Evolutionary conservation across 768 basidiomycete genomes (phyloP).

Genomic region (Leccinum variicolor): DNA sequence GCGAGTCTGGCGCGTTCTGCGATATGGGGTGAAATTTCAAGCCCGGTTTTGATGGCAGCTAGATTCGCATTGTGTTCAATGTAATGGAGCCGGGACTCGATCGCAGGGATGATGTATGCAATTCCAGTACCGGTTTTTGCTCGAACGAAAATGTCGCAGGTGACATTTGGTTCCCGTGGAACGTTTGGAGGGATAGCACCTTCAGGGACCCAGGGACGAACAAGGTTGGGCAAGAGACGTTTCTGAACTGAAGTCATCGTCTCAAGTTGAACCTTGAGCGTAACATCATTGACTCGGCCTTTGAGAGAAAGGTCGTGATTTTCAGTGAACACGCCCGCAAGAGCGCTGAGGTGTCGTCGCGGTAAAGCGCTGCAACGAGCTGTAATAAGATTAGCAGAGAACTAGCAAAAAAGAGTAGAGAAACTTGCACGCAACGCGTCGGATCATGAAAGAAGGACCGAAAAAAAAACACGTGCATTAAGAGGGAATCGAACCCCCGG

Average conservation of each 20-base stretch:
- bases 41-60: conserved; percentile 41
- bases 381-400: conserved; percentile 1
- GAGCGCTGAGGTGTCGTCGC: conserved; percentile 7
- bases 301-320: conserved; percentile 26
- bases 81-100: conserved; percentile 68
- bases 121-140: conserved; percentile 90
- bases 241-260: conserved; percentile 83
- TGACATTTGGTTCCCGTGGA: conserved; percentile 1
- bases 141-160: conserved; percentile 78
- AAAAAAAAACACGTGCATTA: conserved; percentile 16
- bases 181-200: conserved; percentile 3
- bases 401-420: not conserved
- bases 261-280: conserved; percentile 59
- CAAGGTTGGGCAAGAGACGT: conserved; percentile 68
- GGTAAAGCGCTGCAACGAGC: not conserved
- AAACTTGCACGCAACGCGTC: conserved; percentile 14
- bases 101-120: conserved; percentile 82
- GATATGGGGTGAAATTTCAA: conserved; percentile 29
- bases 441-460: not conserved
- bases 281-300: conserved; percentile 36
- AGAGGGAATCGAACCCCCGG: conserved; percentile 76
- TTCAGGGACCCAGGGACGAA: conserved; percentile 46
- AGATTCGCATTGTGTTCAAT: conserved; percentile 45
- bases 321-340: not conserved
- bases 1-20: conserved; percentile 29